These are phyloP conservation scores for Pichia sorboxylosa DNA, from an alignment of 1,139 yeast species.

Conservation along the genomic window DNA sequence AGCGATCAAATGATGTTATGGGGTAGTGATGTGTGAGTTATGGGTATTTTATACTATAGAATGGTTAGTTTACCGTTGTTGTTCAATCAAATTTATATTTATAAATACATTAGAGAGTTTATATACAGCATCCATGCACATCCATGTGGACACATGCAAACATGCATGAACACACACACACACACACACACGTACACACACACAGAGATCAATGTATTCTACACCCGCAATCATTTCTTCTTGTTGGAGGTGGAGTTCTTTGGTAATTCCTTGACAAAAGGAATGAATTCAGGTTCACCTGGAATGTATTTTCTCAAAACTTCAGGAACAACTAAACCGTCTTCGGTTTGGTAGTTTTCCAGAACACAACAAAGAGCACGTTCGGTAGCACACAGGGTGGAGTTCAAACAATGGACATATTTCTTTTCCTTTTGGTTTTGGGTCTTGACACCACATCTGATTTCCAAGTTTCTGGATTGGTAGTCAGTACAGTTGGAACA, in stretches of 20 bases:
- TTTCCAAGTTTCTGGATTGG: constrained; percentile 96
- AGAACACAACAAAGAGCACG: constrained; percentile 94
- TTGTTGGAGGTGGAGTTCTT: constrained; percentile 84
- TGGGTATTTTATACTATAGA: too few relatives aligned
- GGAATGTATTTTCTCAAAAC: constrained; percentile 94
- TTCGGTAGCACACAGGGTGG: constrained; percentile 95
- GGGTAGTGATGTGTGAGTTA: too few relatives aligned
- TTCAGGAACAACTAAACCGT: constrained; percentile 87
- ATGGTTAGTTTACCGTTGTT: too few relatives aligned
- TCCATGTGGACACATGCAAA: too few relatives aligned
- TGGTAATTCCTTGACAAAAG: constrained; percentile 82
- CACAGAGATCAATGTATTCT: too few relatives aligned
- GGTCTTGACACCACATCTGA: constrained; percentile 96
- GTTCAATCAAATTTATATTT: too few relatives aligned
- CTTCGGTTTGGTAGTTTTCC: constrained; percentile 96
- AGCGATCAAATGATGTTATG: too few relatives aligned
- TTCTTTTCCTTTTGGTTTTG: constrained; percentile 93
- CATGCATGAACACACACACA: too few relatives aligned
- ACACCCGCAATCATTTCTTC: constrained; percentile 39
- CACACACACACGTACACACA: too few relatives aligned
- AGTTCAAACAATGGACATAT: constrained; percentile 96
- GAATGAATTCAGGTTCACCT: constrained; percentile 95
- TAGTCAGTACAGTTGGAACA: constrained; percentile 99
- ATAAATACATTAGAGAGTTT: too few relatives aligned
- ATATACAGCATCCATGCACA: too few relatives aligned